phyloP scores from a whole-genome alignment of 225 moss, liverwort and hornwort species.

The Pleurozium schreberi region DNA sequence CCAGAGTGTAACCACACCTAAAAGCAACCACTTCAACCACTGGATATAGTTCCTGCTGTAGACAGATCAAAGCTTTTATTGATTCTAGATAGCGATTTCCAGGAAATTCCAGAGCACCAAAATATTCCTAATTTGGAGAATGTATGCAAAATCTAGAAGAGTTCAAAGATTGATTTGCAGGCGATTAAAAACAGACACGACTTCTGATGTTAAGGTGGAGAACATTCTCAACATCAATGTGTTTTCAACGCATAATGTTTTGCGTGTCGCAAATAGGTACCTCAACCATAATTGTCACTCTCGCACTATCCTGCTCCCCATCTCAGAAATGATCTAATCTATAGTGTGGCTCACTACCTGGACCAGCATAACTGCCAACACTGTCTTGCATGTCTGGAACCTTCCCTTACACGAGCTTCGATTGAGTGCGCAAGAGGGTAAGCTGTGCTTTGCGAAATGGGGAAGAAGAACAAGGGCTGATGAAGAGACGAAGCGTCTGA shows the following conservation, averaged over 20 bases:
- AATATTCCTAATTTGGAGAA: background rate
- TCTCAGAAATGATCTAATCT: background rate
- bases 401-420: background rate
- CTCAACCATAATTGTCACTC: background rate
- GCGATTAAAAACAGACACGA: background rate
- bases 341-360: conserved; percentile 13
- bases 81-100: too few relatives aligned
- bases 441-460: background rate
- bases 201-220: background rate
- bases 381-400: conserved; percentile 32
- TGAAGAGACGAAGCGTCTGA: background rate
- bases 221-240: background rate
- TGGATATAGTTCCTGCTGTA: background rate
- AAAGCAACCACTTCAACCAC: background rate
- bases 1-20: background rate
- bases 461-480: background rate
- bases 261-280: background rate
- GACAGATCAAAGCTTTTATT: background rate
- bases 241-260: background rate
- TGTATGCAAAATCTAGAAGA: background rate
- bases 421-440: background rate
- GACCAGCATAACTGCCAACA: conserved; percentile 7
- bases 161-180: background rate
- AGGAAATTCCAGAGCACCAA: background rate
- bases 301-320: background rate